Base-by-base conservation (phyloP, 1,284 basidiomycete genomes). In the Earliella scabrosa region DNA sequence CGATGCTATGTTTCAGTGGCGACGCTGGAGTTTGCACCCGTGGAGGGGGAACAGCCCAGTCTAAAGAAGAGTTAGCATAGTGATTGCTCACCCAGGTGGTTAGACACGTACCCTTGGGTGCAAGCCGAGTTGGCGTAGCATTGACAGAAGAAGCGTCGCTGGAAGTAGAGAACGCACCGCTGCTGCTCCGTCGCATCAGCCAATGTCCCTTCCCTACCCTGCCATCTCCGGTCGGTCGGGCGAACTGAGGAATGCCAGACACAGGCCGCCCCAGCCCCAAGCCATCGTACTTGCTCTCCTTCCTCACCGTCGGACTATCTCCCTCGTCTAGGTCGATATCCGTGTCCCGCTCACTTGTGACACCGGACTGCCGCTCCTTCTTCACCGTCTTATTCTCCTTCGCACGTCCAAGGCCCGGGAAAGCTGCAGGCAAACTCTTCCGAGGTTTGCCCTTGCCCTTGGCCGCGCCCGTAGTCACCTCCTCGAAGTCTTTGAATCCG, bases 101-200 rank as follows among this genome's bases (percentile, higher is more conserved):
- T 29, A 21, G 4, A 4, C 7, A 31, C 54, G 74, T 72, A 73
- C 76, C 77, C 65, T 77, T 79, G 31, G 73, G 71, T 64, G 71
- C 73, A 31, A 68, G 68, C 41, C 83, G 73, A 26, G 88, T 90
- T 38, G 89, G 88, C 10, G 89, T 89, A n/a, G 78, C 83, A 14
- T 59, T 62, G 34, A 77, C 68, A 39, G 77, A 73, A 35, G 86
- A 87, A 27, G 59, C 72, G 27, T 90, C 88, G 61, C 87, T 88
- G 16, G 85, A 82, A 58, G 81, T 87, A 2, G 88, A 90, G 66
- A 90, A 89, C 2, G 86, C 84, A 23, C 89, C 88, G 63, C 88
- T 91, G 64, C 88, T 91, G 55, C 83, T 90, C 62, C 88, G 78
- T 10, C 89, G 79, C 78, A 86, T 82, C 27, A 92, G 68, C 84